phyloP scores from a whole-genome alignment of 441 rosid genomes.

The Euphorbia schlechtendalii region DNA sequence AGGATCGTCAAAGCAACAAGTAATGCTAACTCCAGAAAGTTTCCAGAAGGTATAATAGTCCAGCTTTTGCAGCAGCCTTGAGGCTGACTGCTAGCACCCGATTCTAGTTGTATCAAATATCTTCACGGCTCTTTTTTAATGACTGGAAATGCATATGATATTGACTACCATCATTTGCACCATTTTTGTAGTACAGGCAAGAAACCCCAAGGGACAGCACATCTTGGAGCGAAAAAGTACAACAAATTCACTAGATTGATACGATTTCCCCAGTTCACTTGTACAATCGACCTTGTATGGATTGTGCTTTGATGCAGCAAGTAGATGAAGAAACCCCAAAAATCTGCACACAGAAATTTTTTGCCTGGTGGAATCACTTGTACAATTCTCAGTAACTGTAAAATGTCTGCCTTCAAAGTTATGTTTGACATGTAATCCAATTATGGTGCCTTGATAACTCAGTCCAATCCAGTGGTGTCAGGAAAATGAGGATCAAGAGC shows the following conservation, averaged over 20 bases:
- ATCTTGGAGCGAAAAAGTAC: conserved; percentile 14
- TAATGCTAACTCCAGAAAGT: conserved; percentile 16
- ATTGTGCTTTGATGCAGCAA: conserved; percentile 4
- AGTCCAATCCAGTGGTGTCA: conserved; percentile 18
- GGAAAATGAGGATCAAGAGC: conserved; percentile 15
- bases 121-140: conserved; percentile 12
- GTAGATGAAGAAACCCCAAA: conserved; percentile 15
- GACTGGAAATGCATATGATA: conserved; percentile 16
- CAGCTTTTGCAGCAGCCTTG: conserved; percentile 16
- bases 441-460: conserved; percentile 18
- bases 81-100: conserved; percentile 16
- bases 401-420: conserved; percentile 22
- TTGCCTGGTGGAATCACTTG: conserved; percentile 19
- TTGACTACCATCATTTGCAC: conserved; percentile 23
- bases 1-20: conserved; percentile 18
- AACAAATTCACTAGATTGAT: conserved; percentile 14
- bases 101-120: conserved; percentile 4
- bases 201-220: conserved; percentile 18
- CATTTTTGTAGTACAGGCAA: conserved; percentile 16
- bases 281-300: conserved; percentile 16
- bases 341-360: conserved; percentile 16
- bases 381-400: conserved; percentile 19
- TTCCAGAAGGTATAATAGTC: conserved; percentile 15
- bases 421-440: conserved; percentile 11
- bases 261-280: conserved; percentile 20